Evolutionary conservation across 2,329 filamentous ascomycete genomes (phyloP).

Genomic region (Talaromyces sp.): DNA sequence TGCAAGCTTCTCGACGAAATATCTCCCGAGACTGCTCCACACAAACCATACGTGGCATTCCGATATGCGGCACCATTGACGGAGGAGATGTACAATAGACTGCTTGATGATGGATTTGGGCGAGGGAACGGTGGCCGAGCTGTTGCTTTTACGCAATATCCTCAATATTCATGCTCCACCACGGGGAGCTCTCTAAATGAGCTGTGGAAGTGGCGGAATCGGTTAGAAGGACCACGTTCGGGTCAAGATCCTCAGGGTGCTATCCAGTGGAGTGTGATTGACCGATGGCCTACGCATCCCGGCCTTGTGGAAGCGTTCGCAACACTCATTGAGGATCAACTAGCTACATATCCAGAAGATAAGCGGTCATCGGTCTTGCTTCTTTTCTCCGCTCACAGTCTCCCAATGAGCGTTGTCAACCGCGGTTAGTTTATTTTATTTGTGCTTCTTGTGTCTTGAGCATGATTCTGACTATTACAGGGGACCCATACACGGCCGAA

Average conservation of each 20-base stretch:
- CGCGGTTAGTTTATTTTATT: constrained; percentile 52
- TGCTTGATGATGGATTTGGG: constrained; percentile 86
- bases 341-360: constrained; percentile 78
- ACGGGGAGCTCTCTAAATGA: constrained; percentile 96
- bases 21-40: constrained; percentile 87
- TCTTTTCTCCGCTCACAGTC: constrained; percentile 89
- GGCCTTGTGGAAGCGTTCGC: constrained; percentile 91
- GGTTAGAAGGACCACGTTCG: constrained; percentile 68
- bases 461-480: constrained; percentile 32
- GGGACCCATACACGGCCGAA: constrained; percentile 91
- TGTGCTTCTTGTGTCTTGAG: background rate
- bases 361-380: constrained; percentile 74
- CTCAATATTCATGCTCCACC: constrained; percentile 96
- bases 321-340: constrained; percentile 79
- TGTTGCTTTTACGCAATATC: constrained; percentile 96
- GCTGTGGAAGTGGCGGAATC: constrained; percentile 92
- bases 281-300: constrained; percentile 89
- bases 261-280: constrained; percentile 96
- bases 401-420: constrained; percentile 97
- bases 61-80: constrained; percentile 91
- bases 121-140: constrained; percentile 84
- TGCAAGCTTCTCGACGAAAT: constrained; percentile 92
- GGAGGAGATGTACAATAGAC: constrained; percentile 80
- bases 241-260: constrained; percentile 55
- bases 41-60: constrained; percentile 97